Evolutionary conservation across 1,284 basidiomycete genomes (phyloP).

Genomic region (Cryptococcus wingfieldii): DNA sequence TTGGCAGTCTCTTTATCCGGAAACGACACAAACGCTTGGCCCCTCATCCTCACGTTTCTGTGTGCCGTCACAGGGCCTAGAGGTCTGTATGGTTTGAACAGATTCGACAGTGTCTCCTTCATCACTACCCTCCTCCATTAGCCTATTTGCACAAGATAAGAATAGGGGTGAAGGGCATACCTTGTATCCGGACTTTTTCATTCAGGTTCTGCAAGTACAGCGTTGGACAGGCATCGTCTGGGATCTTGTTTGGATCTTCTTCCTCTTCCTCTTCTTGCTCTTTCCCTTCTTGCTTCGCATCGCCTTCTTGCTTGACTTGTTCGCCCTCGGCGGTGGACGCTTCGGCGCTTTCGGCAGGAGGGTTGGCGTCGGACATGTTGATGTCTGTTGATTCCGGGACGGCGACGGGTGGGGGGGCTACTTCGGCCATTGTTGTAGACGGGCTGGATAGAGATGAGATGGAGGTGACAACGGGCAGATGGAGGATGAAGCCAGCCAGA

Average conservation of each 20-base stretch:
- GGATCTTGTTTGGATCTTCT: conserved; percentile 35
- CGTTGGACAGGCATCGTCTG: conserved; percentile 64
- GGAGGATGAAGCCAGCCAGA: not conserved
- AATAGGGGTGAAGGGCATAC: conserved; percentile 49
- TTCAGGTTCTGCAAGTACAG: conserved; percentile 97
- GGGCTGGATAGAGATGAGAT: not conserved
- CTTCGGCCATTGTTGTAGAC: too few relatives aligned
- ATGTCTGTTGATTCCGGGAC: too few relatives aligned
- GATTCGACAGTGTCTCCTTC: conserved; percentile 76
- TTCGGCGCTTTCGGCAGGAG: not conserved
- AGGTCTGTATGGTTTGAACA: conserved; percentile 91
- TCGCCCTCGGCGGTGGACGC: not conserved
- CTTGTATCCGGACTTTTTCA: conserved; percentile 86
- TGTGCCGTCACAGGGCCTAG: conserved; percentile 91
- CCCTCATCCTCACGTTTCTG: conserved; percentile 89
- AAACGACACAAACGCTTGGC: conserved; percentile 96
- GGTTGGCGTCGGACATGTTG: not conserved
- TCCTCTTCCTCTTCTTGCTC: conserved; percentile 18
- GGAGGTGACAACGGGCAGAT: not conserved
- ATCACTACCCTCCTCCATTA: conserved; percentile 57
- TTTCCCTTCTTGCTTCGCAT: not conserved
- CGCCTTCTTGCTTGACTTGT: not conserved
- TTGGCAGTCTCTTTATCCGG: conserved; percentile 71
- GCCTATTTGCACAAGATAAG: not conserved
- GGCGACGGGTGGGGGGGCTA: too few relatives aligned